Evolutionary conservation across 2,329 filamentous ascomycete genomes (phyloP).

Genomic region (Aspergillus sp.): DNA sequence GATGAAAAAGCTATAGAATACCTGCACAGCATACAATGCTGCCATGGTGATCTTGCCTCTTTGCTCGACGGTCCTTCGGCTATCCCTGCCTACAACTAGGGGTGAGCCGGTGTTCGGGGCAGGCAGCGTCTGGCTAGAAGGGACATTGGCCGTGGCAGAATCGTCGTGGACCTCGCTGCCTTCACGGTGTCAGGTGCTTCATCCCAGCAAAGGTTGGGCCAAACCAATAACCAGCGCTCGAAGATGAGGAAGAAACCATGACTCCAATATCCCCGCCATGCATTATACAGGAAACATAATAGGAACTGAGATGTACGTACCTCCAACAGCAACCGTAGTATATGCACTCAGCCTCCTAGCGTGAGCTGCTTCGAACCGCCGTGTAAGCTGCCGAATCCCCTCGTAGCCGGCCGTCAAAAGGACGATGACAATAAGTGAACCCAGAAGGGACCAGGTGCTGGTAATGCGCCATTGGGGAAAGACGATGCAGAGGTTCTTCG

Average conservation of each 20-base stretch:
- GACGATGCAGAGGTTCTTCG: constrained; percentile 90
- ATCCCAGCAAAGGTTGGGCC: constrained; percentile 19
- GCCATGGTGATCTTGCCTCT: constrained; percentile 78
- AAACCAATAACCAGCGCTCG: constrained; percentile 9
- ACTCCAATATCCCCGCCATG: constrained; percentile 8
- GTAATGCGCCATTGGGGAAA: constrained; percentile 89
- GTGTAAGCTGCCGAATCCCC: constrained; percentile 73
- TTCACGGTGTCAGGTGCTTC: constrained; percentile 32
- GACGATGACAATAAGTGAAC: constrained; percentile 81
- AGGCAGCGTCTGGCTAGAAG: constrained; percentile 21
- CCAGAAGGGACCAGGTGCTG: constrained; percentile 70
- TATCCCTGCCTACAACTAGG: constrained; percentile 71
- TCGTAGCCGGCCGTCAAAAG: constrained; percentile 91
- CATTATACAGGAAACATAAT: constrained; percentile 2
- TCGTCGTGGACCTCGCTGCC: constrained; percentile 38
- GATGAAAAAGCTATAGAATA: constrained; percentile 99
- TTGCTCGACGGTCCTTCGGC: constrained; percentile 62
- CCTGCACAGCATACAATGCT: constrained; percentile 83
- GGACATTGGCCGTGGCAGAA: constrained; percentile 28
- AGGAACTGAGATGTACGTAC: constrained; percentile 32
- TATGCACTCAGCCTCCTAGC: constrained; percentile 53
- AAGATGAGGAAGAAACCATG: neutral
- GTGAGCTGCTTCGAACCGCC: constrained; percentile 69
- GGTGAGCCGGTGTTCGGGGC: constrained; percentile 64
- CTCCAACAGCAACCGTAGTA: constrained; percentile 36